Evolutionary conservation across 768 basidiomycete species (phyloP).

Genomic region (Candolleomyces eurysporus): DNA sequence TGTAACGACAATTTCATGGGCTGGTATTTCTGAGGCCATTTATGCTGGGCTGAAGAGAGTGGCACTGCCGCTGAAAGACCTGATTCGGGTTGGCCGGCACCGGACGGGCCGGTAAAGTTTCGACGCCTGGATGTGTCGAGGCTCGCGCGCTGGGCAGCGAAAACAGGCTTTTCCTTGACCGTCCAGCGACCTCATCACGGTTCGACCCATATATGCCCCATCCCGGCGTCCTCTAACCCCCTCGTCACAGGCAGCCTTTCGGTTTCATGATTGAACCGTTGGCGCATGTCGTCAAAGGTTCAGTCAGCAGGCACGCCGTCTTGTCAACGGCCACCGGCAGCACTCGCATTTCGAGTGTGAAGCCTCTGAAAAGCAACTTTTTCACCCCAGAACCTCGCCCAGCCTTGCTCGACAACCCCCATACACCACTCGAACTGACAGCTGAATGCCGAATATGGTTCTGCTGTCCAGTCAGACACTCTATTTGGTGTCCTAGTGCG

Average conservation of each 20-base stretch:
- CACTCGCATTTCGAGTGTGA: slow-evolving; percentile 12
- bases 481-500: slow-evolving; percentile 48
- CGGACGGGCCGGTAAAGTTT: background rate
- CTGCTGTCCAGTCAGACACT: slow-evolving; percentile 42
- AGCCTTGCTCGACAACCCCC: slow-evolving; percentile 19
- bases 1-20: slow-evolving; percentile 58
- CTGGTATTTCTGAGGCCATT: slow-evolving; percentile 22
- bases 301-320: slow-evolving; percentile 5
- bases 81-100: background rate
- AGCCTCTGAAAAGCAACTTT: slow-evolving; percentile 43
- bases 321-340: slow-evolving; percentile 21
- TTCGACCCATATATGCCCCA: background rate
- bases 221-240: background rate
- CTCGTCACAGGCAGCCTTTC: background rate
- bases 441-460: slow-evolving; percentile 45
- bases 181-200: too few relatives aligned
- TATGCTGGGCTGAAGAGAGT: background rate
- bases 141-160: background rate
- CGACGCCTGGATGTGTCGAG: background rate
- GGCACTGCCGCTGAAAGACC: background rate
- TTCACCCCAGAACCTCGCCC: slow-evolving; percentile 52
- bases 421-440: slow-evolving; percentile 12
- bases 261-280: slow-evolving; percentile 63
- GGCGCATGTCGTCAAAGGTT: slow-evolving; percentile 21
- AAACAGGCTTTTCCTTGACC: too few relatives aligned